A percentile compares a stretch with the other conserved stretches of the same genome.
These are phyloP conservation scores for Trichoderma sp. DNA, from an alignment of 2,329 filamentous ascomycete genomes.

Conservation along the genomic window DNA sequence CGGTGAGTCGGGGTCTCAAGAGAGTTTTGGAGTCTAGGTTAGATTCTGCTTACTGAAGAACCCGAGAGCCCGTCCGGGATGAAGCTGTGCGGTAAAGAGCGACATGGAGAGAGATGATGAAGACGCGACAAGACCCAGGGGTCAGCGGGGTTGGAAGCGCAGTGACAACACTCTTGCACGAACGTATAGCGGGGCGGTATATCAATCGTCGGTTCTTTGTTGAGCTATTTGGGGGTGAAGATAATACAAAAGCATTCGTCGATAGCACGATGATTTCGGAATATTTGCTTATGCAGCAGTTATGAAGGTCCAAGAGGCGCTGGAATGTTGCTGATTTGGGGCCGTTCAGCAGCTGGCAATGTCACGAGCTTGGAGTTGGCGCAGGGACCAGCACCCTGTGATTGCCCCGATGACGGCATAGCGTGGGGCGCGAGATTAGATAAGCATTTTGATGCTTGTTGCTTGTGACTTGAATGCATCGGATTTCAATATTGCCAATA, in stretches of 20 bases:
- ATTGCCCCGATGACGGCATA: conserved; percentile 20
- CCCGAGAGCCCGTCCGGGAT: conserved; percentile 65
- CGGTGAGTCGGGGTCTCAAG: background rate
- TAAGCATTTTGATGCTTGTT: background rate
- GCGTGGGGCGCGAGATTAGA: conserved; percentile 18
- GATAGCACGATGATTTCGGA: background rate
- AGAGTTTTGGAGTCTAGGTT: too few species aligned
- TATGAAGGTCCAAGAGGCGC: background rate
- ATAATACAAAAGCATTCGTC: background rate
- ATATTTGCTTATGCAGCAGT: background rate
- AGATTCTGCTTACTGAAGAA: conserved; percentile 46
- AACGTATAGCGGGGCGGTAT: background rate
- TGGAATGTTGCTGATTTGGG: background rate
- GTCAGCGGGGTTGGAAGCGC: conserved; percentile 7
- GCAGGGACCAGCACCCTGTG: conserved; percentile 20
- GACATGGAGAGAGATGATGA: conserved; percentile 36
- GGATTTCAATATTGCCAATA: background rate
- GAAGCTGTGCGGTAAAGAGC: conserved; percentile 59
- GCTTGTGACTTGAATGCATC: background rate
- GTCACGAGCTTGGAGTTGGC: conserved; percentile 22
- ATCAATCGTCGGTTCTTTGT: background rate
- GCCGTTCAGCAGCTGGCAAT: conserved; percentile 6
- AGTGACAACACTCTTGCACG: background rate
- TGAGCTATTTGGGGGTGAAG: background rate
- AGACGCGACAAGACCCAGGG: conserved; percentile 15